A percentile compares a stretch with the other conserved stretches of the same genome.
phyloP scores from a whole-genome alignment of 805 yeast species.

The Cyberlindnera veronae region DNA sequence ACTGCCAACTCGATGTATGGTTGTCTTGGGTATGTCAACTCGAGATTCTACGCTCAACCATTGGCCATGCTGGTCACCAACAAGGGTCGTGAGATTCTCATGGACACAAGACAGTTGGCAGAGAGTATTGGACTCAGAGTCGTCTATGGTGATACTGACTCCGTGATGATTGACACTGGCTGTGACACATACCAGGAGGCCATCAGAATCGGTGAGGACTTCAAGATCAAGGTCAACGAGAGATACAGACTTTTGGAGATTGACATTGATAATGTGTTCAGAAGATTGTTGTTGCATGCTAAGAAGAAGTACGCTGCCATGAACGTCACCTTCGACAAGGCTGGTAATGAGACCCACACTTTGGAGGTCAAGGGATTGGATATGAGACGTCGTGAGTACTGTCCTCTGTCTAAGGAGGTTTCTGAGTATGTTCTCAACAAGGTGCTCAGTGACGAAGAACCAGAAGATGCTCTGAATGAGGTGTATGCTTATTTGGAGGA shows the following conservation, averaged over 20 bases:
- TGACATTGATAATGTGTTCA: conserved; percentile 92
- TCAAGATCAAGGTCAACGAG: conserved; percentile 83
- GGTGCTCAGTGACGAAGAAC: conserved; percentile 67
- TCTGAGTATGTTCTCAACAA: conserved; percentile 72
- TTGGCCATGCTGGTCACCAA: conserved; percentile 93
- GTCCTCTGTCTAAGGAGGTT: conserved; percentile 87
- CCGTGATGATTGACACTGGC: conserved; percentile 96
- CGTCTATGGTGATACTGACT: conserved; percentile 97
- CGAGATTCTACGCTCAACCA: conserved; percentile 94
- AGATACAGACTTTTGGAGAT: conserved; percentile 84
- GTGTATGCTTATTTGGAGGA: conserved; percentile 70
- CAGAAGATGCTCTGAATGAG: conserved; percentile 69
- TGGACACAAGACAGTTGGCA: conserved; percentile 90
- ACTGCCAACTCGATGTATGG: conserved; percentile 99
- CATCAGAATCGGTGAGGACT: conserved; percentile 74
- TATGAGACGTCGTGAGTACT: conserved; percentile 94
- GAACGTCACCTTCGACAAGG: conserved; percentile 48
- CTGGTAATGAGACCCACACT: conserved; percentile 52
- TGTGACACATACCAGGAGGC: conserved; percentile 69
- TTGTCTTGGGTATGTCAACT: conserved; percentile 87
- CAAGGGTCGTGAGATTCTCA: conserved; percentile 92
- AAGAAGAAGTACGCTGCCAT: conserved; percentile 97
- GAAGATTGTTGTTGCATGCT: conserved; percentile 80
- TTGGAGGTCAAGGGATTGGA: conserved; percentile 95
- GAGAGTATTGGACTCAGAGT: conserved; percentile 80